These are phyloP conservation scores for Oidiodendron maius DNA, from an alignment of 495 filamentous ascomycete species.

Conservation along the genomic window DNA sequence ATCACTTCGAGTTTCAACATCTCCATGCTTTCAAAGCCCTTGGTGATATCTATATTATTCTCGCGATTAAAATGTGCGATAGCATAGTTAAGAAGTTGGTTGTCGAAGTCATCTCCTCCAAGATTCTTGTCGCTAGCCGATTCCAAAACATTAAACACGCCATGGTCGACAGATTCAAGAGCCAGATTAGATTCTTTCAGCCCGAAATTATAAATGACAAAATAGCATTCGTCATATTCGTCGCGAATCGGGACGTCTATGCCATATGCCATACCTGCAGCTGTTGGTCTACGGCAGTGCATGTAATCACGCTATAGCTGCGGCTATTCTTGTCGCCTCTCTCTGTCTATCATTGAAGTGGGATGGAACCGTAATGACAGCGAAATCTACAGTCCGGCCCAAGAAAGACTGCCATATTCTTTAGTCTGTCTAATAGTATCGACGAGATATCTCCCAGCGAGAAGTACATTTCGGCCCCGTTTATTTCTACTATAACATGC, in stretches of 20 bases:
- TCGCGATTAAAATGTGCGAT: background rate
- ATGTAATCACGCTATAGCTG: background rate
- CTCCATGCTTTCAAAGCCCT: background rate
- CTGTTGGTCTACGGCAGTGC: background rate
- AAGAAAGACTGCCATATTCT: conserved; percentile 90
- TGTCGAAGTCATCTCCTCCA: conserved; percentile 1
- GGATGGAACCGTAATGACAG: conserved; percentile 90
- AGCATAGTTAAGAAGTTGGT: background rate
- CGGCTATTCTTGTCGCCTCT: background rate
- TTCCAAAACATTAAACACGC: background rate
- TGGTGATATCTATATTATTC: background rate
- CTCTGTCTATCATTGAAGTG: background rate
- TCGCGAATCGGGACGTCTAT: background rate
- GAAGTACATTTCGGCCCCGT: conserved; percentile 63
- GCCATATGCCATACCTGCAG: background rate
- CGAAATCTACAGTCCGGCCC: conserved; percentile 87
- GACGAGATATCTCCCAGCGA: conserved; percentile 79
- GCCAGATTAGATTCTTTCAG: background rate
- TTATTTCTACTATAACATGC: conserved; percentile 66
- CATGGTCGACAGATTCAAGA: background rate
- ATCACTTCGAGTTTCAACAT: background rate
- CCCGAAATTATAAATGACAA: background rate
- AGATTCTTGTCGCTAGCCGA: background rate
- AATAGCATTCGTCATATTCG: background rate
- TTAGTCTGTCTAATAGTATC: conserved; percentile 86